phyloP scores from a whole-genome alignment of 2,329 filamentous ascomycete species.

The Sarocladium brachiariae region DNA sequence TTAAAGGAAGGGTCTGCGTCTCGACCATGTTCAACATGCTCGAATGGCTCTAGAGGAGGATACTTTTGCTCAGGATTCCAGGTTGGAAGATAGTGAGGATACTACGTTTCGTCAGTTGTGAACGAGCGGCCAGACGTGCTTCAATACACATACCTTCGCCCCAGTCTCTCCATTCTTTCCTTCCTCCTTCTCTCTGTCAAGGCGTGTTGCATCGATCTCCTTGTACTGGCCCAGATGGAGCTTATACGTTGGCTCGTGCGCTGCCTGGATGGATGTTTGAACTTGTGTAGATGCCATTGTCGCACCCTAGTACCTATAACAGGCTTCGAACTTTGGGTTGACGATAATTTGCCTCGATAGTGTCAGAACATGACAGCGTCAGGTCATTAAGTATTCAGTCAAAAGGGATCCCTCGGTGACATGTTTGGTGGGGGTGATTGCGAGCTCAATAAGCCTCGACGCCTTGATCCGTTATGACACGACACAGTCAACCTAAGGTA shows the following conservation, averaged over 20 bases:
- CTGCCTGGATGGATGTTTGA: not conserved
- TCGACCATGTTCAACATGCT: slow-evolving; percentile 69
- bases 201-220: slow-evolving; percentile 20
- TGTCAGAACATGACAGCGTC: too few species aligned
- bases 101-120: slow-evolving; percentile 29
- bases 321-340: too few species aligned
- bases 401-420: not conserved
- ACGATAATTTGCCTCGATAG: too few species aligned
- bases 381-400: too few species aligned
- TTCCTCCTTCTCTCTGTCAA: slow-evolving; percentile 21
- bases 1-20: slow-evolving; percentile 64
- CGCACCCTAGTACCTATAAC: too few species aligned
- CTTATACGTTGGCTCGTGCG: slow-evolving; percentile 14
- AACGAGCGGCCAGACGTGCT: not conserved
- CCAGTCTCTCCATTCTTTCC: slow-evolving; percentile 24
- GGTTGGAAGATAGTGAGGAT: slow-evolving; percentile 66
- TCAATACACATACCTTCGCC: slow-evolving; percentile 18
- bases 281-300: not conserved
- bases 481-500: too few species aligned
- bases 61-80: slow-evolving; percentile 62
- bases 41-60: slow-evolving; percentile 59
- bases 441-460: too few species aligned
- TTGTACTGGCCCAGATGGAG: slow-evolving; percentile 24
- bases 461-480: too few species aligned
- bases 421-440: not conserved